These are phyloP conservation scores for Nakaseomyces sp. DNA, from an alignment of 1,139 yeast species.

Conservation along the genomic window DNA sequence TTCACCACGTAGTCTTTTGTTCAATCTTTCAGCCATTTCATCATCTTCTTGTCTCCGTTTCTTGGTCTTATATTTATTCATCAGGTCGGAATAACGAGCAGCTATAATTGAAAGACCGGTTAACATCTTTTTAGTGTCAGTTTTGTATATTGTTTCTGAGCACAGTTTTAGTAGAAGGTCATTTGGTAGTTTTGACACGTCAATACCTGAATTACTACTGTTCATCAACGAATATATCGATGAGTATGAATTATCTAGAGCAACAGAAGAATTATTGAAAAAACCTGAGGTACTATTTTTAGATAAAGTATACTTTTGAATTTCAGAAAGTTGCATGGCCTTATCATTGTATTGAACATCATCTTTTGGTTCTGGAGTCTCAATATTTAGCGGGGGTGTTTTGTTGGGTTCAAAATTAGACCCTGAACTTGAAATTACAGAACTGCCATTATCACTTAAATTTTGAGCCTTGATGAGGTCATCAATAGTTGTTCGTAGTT, in stretches of 20 bases:
- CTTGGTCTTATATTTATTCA: constrained; percentile 21
- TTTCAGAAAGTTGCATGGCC: constrained; percentile 8
- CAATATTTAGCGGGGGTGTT: background rate
- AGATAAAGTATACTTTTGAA: constrained; percentile 26
- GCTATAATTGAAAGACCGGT: constrained; percentile 61
- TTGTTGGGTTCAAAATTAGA: background rate
- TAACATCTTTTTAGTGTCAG: constrained; percentile 46
- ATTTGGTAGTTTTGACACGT: constrained; percentile 58
- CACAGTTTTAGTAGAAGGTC: constrained; percentile 56
- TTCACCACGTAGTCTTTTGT: constrained; percentile 25
- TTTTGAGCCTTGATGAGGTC: constrained; percentile 2
- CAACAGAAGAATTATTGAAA: constrained; percentile 33
- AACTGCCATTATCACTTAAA: constrained; percentile 3
- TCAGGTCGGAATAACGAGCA: constrained; percentile 46
- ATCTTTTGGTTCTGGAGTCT: background rate
- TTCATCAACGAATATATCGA: constrained; percentile 55
- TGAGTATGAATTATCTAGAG: constrained; percentile 34
- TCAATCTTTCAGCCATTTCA: constrained; percentile 15
- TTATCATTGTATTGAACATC: background rate
- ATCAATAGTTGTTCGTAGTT: background rate
- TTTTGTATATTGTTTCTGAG: constrained; percentile 53
- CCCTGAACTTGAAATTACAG: background rate
- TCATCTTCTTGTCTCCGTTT: constrained; percentile 10
- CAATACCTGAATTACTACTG: constrained; percentile 52
- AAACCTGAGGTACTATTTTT: constrained; percentile 21